Conservation (phyloP, 345 rosid species). For the Acer saccharum region DNA sequence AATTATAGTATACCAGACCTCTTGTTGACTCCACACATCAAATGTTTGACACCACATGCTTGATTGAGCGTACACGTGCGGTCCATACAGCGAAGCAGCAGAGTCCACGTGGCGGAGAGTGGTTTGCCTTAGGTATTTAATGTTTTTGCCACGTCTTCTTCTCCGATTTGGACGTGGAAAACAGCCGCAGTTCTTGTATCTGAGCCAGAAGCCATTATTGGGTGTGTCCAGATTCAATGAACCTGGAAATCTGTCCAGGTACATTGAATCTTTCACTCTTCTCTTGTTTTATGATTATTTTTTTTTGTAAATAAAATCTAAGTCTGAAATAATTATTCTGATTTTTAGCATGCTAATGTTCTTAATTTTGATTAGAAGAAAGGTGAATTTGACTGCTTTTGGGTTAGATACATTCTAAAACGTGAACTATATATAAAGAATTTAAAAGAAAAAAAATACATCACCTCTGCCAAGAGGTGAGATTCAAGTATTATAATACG, state of each 20-base stretch:
- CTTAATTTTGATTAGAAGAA: background rate
- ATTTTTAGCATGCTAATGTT: background rate
- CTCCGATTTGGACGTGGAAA: slow-evolving; percentile 23
- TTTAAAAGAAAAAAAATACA: too few species aligned
- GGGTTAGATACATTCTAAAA: background rate
- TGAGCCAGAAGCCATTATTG: background rate
- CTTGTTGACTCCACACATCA: slow-evolving; percentile 13
- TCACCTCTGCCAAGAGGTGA: too few species aligned
- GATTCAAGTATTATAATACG: too few species aligned
- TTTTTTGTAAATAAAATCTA: background rate
- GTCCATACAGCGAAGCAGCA: background rate
- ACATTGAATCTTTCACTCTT: slow-evolving; percentile 6
- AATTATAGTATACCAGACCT: too few species aligned
- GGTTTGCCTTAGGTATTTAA: background rate
- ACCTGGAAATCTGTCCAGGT: background rate
- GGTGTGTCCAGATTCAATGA: slow-evolving; percentile 29
- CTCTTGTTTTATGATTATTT: background rate
- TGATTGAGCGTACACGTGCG: slow-evolving; percentile 15
- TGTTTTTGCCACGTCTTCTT: background rate
- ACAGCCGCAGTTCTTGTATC: background rate
- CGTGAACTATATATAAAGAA: background rate
- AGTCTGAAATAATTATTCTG: too few species aligned
- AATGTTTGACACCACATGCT: background rate
- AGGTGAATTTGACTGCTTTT: background rate
- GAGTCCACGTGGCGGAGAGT: slow-evolving; percentile 17